Conservation (phyloP, 169 alveolate genomes). For the Plasmodium relictum region DNA sequence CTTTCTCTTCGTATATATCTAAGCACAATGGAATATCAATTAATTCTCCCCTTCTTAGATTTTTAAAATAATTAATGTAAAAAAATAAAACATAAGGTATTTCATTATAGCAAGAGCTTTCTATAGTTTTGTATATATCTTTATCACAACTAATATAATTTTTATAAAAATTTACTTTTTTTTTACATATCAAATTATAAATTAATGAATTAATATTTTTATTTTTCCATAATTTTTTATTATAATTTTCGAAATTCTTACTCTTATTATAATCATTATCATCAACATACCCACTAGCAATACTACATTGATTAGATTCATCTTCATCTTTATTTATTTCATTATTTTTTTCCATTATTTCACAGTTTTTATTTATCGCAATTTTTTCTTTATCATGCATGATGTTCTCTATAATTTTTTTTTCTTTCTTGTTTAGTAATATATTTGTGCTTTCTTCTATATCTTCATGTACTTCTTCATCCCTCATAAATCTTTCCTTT, state of each 20-base stretch:
- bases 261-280: constrained; percentile 1
- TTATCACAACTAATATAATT: constrained; percentile 69
- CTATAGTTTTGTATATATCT: constrained; percentile 88
- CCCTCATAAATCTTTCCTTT: not conserved
- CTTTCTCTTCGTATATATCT: constrained; percentile 83
- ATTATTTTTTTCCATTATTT: not conserved
- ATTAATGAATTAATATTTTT: constrained; percentile 24
- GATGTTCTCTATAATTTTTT: not conserved
- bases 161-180: constrained; percentile 52
- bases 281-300: not conserved
- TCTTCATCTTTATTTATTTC: constrained; percentile 30
- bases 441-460: not conserved
- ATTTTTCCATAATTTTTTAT: constrained; percentile 20
- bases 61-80: constrained; percentile 89
- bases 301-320: constrained; percentile 25
- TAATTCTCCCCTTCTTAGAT: constrained; percentile 92
- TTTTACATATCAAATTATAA: constrained; percentile 9
- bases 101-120: constrained; percentile 85
- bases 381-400: not conserved
- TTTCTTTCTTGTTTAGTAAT: not conserved
- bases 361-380: not conserved
- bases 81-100: constrained; percentile 91
- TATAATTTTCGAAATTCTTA: constrained; percentile 68
- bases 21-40: constrained; percentile 92
- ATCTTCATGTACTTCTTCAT: not conserved